Evolutionary conservation across 805 yeast species (phyloP), one percentile per base, ranked within the genome.

Genomic region (Saturnispora diversa): DNA sequence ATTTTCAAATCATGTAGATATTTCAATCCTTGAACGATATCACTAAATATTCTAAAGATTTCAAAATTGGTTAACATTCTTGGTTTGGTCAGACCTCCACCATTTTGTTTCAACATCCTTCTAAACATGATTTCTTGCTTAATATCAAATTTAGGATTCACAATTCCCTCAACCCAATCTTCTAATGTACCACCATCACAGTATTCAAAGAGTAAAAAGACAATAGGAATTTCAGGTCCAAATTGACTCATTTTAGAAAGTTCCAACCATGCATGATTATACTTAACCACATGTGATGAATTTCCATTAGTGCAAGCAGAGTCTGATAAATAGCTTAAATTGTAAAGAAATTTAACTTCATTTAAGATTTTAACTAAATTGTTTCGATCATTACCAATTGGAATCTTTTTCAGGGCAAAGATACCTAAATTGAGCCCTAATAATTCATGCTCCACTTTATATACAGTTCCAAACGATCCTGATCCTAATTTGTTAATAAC

Each of bases 261-360:
- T 53, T 87, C 96, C 24, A 87, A 58, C 96, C 96, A 87, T 20
- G 86, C 95, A 59, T 87, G 96, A 53, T 87, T 86, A 55, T 87
- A 87, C 16, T 82, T 74, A 21, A 87, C 84, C 49, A 87, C 68
- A 56, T 86, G 82, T 58, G 27, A 67, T 17, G 34, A 21, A 24
- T n/a, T 23, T 1, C 43, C 40, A 15, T 44, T 47, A 15, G 34
- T 17, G n/a, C 42, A 42, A 26, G 32, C 32, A 28, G 37, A 37
- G 17, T 44, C 42, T 5, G 46, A 31, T 19, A 43, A 40, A 11
- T 51, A 52, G 3, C 75, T 69, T 20, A 73, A 54, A 48, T 69
- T 69, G 50, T 71, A 80, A 27, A 87, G 60, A 37, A 88, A 72
- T 47, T 80, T 71, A 3, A 87, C 96, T 55, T 87, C 96, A 43